Conservation (phyloP, 2,329 filamentous ascomycete species). For the Pleomassaria siparia region DNA sequence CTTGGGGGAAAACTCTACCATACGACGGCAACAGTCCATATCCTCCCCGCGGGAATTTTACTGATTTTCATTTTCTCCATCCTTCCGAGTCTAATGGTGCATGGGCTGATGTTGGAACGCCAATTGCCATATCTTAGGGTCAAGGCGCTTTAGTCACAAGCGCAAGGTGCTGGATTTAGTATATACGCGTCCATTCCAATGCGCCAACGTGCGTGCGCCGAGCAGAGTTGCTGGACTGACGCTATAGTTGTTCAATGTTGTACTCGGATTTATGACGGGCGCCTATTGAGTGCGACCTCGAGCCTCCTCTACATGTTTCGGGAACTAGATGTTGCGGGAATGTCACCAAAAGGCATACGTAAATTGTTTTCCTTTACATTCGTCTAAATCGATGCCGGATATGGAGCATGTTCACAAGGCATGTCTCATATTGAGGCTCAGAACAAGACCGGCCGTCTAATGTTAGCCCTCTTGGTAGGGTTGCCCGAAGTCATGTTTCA, state of each 20-base stretch:
- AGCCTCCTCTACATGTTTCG: not conserved
- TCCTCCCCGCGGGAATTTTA: not conserved
- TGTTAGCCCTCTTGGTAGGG: conserved; percentile 1
- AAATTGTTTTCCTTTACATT: not conserved
- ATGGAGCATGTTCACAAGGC: not conserved
- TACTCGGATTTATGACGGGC: not conserved
- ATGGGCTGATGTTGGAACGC: not conserved
- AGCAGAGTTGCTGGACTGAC: too few relatives aligned
- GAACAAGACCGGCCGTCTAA: conserved; percentile 2
- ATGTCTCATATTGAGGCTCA: conserved; percentile 3
- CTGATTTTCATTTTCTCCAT: not conserved
- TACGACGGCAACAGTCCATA: not conserved
- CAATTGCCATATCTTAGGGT: too few relatives aligned
- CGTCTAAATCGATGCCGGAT: not conserved
- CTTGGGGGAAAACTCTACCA: not conserved
- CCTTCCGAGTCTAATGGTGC: not conserved
- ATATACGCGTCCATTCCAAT: too few relatives aligned
- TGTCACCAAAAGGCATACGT: too few relatives aligned
- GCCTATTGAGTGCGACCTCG: not conserved
- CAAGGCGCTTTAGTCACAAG: too few relatives aligned
- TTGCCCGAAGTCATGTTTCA: conserved; percentile 15
- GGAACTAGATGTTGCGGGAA: too few relatives aligned
- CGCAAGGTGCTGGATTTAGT: too few relatives aligned
- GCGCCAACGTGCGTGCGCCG: too few relatives aligned
- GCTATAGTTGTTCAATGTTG: not conserved